A percentile compares a stretch with the other conserved stretches of the same genome.
Evolutionary conservation across 306 rosid species (phyloP).

Genomic region (Inga leiocalycina): DNA sequence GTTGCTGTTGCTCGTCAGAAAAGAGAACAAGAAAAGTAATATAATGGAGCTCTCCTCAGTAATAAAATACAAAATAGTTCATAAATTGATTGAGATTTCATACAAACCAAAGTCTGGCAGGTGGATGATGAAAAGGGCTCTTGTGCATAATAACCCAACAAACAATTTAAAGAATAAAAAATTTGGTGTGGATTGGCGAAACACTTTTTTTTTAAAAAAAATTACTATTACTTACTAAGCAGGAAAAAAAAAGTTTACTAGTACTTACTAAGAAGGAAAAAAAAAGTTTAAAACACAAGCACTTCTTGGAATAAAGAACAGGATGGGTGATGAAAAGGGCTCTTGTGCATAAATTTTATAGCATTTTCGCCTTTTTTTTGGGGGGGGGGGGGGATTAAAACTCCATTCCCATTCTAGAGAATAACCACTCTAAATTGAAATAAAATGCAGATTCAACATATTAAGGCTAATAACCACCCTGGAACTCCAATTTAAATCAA

Average conservation of each 20-base stretch:
- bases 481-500: constrained; percentile 25
- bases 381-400: neutral
- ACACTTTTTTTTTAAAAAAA: neutral
- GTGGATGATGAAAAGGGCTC: neutral
- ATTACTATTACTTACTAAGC: constrained; percentile 6
- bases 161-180: neutral
- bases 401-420: constrained; percentile 5
- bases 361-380: constrained; percentile 2
- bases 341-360: constrained; percentile 13
- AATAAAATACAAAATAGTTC: neutral
- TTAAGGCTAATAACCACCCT: constrained; percentile 25
- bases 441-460: constrained; percentile 16
- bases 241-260: neutral
- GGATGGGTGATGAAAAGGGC: constrained; percentile 14
- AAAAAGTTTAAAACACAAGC: constrained; percentile 18
- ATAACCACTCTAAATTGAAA: constrained; percentile 22
- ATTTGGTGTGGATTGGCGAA: too few relatives aligned
- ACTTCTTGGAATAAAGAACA: constrained; percentile 21
- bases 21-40: neutral
- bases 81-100: neutral
- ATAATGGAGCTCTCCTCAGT: neutral
- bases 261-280: neutral
- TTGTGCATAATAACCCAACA: constrained; percentile 1
- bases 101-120: constrained; percentile 16
- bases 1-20: neutral